Evolutionary conservation across 139 green algal genomes (phyloP).

Genomic region (Micromonas commoda): DNA sequence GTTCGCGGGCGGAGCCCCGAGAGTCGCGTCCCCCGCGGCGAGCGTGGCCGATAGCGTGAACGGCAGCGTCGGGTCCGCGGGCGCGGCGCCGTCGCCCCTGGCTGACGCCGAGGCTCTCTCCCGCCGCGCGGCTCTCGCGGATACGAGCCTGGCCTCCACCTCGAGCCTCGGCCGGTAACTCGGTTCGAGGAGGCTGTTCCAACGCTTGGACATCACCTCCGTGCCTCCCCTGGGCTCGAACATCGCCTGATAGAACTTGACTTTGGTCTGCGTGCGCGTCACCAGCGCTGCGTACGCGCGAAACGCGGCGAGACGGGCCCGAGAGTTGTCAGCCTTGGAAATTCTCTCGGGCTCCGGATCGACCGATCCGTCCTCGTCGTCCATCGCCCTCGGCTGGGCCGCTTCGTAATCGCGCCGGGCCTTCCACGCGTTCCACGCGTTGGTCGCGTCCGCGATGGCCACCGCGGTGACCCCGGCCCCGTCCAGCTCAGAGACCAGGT

Average conservation of each 20-base stretch:
- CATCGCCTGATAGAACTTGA: constrained; percentile 2
- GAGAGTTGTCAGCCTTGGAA: background rate
- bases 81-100: background rate
- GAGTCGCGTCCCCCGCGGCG: background rate
- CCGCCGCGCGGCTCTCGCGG: background rate
- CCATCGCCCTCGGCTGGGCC: background rate
- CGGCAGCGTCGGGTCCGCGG: background rate
- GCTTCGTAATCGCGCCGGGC: background rate
- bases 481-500: background rate
- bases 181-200: background rate
- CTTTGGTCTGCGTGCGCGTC: background rate
- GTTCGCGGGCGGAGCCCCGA: background rate
- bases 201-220: too few relatives aligned
- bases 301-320: background rate
- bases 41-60: constrained; percentile 18
- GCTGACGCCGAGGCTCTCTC: background rate
- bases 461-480: background rate
- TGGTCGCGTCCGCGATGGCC: background rate
- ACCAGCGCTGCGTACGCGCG: background rate
- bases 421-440: background rate
- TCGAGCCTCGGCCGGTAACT: background rate
- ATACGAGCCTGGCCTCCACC: background rate
- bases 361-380: background rate
- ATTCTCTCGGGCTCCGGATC: background rate
- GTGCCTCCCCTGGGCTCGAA: background rate